phyloP scores from a whole-genome alignment of 2,329 filamentous ascomycete genomes.

The Escovopsis sp. region DNA sequence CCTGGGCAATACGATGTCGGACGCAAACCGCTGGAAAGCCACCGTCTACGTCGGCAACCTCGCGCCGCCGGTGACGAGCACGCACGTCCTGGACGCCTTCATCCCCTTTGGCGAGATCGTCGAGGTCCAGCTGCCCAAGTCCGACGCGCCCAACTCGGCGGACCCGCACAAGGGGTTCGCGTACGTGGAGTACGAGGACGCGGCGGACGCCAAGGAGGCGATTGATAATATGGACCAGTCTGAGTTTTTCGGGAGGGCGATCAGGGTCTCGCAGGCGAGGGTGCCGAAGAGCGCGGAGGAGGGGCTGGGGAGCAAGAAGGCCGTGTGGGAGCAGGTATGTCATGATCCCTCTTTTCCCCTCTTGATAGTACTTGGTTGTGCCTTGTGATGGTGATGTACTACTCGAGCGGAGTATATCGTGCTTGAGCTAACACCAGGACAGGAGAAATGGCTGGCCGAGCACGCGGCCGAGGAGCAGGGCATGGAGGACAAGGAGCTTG shows the following conservation, averaged over 20 bases:
- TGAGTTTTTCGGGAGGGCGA: slow-evolving; percentile 80
- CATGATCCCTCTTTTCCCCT: too few species aligned
- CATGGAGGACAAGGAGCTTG: slow-evolving; percentile 19
- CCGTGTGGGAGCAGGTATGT: slow-evolving; percentile 89
- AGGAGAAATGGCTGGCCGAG: slow-evolving; percentile 91
- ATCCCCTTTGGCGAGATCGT: slow-evolving; percentile 93
- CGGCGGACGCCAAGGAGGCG: slow-evolving; percentile 77
- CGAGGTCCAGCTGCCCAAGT: slow-evolving; percentile 80
- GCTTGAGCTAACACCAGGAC: slow-evolving; percentile 6
- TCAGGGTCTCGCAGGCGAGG: slow-evolving; percentile 87
- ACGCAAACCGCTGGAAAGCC: slow-evolving; percentile 70
- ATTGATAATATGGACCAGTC: slow-evolving; percentile 99
- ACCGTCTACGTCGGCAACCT: slow-evolving; percentile 90
- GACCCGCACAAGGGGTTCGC: slow-evolving; percentile 85
- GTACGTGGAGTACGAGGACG: slow-evolving; percentile 86
- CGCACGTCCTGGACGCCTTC: slow-evolving; percentile 77
- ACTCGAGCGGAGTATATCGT: too few species aligned
- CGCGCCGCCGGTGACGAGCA: slow-evolving; percentile 58
- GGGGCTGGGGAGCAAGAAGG: slow-evolving; percentile 81
- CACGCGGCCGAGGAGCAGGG: slow-evolving; percentile 70
- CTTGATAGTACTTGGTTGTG: too few species aligned
- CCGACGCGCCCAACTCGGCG: slow-evolving; percentile 62
- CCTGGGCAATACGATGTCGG: slow-evolving; percentile 46
- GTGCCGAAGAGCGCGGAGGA: slow-evolving; percentile 79
- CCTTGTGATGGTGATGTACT: too few species aligned